Percentiles rank a stretch among this genome's conserved stretches.
Conservation (phyloP, 352 stramenopile genomes). For the Pythium graminicola region DNA sequence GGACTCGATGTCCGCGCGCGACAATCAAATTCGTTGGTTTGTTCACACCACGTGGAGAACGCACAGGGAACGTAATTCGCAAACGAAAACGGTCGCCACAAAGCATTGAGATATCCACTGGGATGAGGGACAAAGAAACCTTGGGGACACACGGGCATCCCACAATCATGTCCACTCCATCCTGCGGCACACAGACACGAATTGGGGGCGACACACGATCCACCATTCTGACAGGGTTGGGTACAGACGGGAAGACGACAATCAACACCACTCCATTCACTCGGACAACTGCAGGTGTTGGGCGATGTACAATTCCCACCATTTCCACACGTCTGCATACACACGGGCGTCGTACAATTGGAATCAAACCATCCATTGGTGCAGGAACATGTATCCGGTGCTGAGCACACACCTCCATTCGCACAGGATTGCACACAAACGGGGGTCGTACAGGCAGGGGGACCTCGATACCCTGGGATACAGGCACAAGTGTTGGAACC, state of each 20-base stretch:
- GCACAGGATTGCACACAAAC: constrained; percentile 88
- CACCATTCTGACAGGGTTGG: constrained; percentile 86
- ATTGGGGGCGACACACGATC: constrained; percentile 89
- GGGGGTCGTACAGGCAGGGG: constrained; percentile 61
- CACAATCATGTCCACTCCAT: constrained; percentile 92
- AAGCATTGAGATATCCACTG: constrained; percentile 48
- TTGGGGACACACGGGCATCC: constrained; percentile 87
- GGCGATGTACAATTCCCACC: constrained; percentile 92
- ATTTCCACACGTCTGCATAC: constrained; percentile 94
- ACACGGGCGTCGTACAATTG: constrained; percentile 96
- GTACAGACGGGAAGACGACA: constrained; percentile 90
- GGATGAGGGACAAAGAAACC: constrained; percentile 89
- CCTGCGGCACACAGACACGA: constrained; percentile 91
- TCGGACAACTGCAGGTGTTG: constrained; percentile 85
- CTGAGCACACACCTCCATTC: constrained; percentile 83
- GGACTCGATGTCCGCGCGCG: constrained; percentile 41
- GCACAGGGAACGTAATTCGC: constrained; percentile 89
- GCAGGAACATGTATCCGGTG: constrained; percentile 93
- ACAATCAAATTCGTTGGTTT: constrained; percentile 93
- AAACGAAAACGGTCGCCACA: constrained; percentile 56
- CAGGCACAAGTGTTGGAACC: constrained; percentile 89
- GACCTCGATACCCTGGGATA: constrained; percentile 86
- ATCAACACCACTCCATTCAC: constrained; percentile 86
- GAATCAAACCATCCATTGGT: constrained; percentile 91
- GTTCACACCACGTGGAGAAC: constrained; percentile 83